phyloP scores from a whole-genome alignment of 2,329 filamentous ascomycete species.

The Colletotrichum chlorophyti region DNA sequence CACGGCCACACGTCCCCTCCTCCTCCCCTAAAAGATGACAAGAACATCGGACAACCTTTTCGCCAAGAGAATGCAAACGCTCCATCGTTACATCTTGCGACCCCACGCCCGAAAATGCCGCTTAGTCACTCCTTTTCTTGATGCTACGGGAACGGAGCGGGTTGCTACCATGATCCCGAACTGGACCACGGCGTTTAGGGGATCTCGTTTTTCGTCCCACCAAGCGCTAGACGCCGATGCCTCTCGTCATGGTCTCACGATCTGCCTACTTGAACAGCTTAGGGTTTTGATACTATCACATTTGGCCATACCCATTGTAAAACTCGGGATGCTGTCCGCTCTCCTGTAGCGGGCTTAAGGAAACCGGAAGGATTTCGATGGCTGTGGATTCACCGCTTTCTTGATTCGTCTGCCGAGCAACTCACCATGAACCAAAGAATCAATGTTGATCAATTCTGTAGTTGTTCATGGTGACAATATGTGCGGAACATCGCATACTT shows the following conservation, averaged over 20 bases:
- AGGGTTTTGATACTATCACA: not conserved
- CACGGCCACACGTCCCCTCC: not conserved
- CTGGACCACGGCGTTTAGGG: not conserved
- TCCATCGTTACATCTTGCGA: not conserved
- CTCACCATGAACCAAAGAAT: too few relatives aligned
- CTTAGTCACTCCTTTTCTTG: not conserved
- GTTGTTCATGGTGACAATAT: too few relatives aligned
- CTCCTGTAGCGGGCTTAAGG: too few relatives aligned
- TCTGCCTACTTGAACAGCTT: not conserved
- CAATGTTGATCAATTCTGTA: too few relatives aligned
- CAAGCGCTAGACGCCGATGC: not conserved
- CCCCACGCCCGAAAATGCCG: not conserved
- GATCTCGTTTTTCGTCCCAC: too few relatives aligned
- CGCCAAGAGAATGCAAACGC: not conserved
- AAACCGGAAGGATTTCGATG: too few relatives aligned
- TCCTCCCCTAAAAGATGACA: too few relatives aligned
- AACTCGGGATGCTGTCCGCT: too few relatives aligned
- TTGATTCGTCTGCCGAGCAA: too few relatives aligned
- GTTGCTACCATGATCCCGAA: not conserved
- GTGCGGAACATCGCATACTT: too few relatives aligned
- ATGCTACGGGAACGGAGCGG: not conserved
- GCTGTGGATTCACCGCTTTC: too few relatives aligned
- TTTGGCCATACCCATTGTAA: not conserved
- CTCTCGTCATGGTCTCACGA: not conserved
- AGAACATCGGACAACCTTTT: too few relatives aligned